These are phyloP conservation scores for Phialophora expanda DNA, from an alignment of 2,329 filamentous ascomycete genomes.

Conservation along the genomic window DNA sequence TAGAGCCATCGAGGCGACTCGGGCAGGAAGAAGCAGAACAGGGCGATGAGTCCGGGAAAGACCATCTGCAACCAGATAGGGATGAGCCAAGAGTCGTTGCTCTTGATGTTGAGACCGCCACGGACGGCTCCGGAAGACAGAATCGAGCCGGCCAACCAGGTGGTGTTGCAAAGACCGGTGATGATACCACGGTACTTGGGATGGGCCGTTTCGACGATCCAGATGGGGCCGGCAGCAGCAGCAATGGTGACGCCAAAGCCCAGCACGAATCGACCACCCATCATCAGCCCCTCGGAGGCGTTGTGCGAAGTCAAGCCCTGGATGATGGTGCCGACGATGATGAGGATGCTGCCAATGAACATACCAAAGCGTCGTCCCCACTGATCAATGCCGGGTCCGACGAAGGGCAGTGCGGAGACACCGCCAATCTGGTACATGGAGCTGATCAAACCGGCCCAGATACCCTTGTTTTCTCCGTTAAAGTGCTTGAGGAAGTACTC, in stretches of 20 bases:
- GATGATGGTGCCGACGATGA: conserved; percentile 58
- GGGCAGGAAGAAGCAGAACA: conserved; percentile 61
- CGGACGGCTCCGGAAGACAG: conserved; percentile 61
- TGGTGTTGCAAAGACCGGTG: conserved; percentile 63
- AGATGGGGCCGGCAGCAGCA: conserved; percentile 66
- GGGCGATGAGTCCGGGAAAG: conserved; percentile 54
- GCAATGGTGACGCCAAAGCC: conserved; percentile 66
- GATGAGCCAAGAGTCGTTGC: conserved; percentile 61
- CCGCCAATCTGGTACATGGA: conserved; percentile 57
- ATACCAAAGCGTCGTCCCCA: conserved; percentile 62
- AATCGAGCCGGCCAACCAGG: conserved; percentile 59
- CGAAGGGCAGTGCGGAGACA: conserved; percentile 54
- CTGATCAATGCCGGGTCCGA: conserved; percentile 53
- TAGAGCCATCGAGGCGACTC: conserved; percentile 69
- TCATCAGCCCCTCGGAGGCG: conserved; percentile 56
- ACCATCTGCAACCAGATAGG: conserved; percentile 61
- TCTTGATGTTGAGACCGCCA: conserved; percentile 46
- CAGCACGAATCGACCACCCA: conserved; percentile 61
- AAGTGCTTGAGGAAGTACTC: conserved; percentile 52
- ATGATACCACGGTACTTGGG: conserved; percentile 66
- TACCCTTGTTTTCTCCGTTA: conserved; percentile 49
- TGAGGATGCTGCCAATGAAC: conserved; percentile 60
- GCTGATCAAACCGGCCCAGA: conserved; percentile 52
- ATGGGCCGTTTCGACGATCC: conserved; percentile 67
- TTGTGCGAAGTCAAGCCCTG: conserved; percentile 54